A percentile compares a stretch with the other conserved stretches of the same genome.
phyloP scores from a whole-genome alignment of 2,329 filamentous ascomycete genomes.

The Hymenotorrendiella dingleyae region DNA sequence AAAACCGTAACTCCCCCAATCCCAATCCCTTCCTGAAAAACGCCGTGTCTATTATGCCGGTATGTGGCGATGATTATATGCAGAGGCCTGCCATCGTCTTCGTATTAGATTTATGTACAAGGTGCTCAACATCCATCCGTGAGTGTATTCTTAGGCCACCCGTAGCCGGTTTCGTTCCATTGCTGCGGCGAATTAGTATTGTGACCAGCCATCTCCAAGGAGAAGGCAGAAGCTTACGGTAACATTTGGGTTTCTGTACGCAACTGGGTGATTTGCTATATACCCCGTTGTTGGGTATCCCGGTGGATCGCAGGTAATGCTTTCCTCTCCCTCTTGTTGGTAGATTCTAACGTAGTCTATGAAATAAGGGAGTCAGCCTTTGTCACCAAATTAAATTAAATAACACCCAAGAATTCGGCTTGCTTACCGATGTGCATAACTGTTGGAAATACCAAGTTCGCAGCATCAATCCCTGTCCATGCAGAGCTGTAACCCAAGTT shows the following conservation, averaged over 20 bases:
- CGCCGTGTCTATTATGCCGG: background rate
- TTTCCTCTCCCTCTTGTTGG: conserved; percentile 41
- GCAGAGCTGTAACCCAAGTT: conserved; percentile 46
- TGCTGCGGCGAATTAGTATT: conserved; percentile 10
- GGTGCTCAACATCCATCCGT: conserved; percentile 19
- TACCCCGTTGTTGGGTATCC: conserved; percentile 62
- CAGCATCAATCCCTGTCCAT: conserved; percentile 43
- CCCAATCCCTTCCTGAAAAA: background rate
- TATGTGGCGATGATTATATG: conserved; percentile 1
- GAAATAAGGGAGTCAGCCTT: too few species aligned
- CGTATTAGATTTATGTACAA: conserved; percentile 1
- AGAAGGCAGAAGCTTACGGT: conserved; percentile 36
- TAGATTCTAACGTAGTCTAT: conserved; percentile 52
- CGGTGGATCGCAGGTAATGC: conserved; percentile 48
- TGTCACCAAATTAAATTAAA: too few species aligned
- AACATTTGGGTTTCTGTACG: conserved; percentile 53
- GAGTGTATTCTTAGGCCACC: conserved; percentile 26
- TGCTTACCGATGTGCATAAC: conserved; percentile 46
- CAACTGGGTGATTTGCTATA: conserved; percentile 53
- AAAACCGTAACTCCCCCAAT: background rate
- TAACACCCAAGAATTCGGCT: too few species aligned
- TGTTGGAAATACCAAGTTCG: conserved; percentile 41
- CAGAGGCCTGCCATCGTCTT: background rate
- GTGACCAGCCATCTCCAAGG: background rate
- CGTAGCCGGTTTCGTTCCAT: conserved; percentile 27